Conservation (phyloP, 441 rosid genomes). For the Populus hybrid region DNA sequence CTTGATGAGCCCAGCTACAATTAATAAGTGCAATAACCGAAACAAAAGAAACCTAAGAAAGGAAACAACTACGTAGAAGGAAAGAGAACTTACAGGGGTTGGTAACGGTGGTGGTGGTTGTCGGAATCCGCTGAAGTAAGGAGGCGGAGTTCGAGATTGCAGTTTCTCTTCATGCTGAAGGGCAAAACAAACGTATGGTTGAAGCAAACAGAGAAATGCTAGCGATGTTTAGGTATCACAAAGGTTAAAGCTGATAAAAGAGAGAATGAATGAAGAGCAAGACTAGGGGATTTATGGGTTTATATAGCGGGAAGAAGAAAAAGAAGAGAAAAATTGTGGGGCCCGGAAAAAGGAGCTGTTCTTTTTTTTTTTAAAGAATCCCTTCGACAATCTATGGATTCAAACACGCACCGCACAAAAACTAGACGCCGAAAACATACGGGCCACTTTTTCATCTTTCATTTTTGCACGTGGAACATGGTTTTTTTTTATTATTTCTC, state of each 20-base stretch:
- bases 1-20: neutral
- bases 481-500: neutral
- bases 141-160: conserved; percentile 29
- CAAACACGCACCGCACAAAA: conserved; percentile 5
- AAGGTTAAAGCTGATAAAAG: too few relatives aligned
- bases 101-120: neutral
- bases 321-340: neutral
- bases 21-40: neutral
- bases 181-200: neutral
- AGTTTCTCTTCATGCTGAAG: conserved; percentile 12
- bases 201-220: neutral
- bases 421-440: neutral
- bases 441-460: neutral
- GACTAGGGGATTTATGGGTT: neutral
- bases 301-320: neutral
- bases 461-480: conserved; percentile 10
- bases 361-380: too few relatives aligned
- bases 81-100: neutral
- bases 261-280: neutral
- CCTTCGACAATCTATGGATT: neutral
- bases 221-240: neutral
- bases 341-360: neutral
- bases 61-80: neutral
- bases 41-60: neutral
- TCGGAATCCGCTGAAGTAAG: conserved; percentile 11